Conservation (phyloP, 352 stramenopile species). For the Elongisporangium anandrum region DNA sequence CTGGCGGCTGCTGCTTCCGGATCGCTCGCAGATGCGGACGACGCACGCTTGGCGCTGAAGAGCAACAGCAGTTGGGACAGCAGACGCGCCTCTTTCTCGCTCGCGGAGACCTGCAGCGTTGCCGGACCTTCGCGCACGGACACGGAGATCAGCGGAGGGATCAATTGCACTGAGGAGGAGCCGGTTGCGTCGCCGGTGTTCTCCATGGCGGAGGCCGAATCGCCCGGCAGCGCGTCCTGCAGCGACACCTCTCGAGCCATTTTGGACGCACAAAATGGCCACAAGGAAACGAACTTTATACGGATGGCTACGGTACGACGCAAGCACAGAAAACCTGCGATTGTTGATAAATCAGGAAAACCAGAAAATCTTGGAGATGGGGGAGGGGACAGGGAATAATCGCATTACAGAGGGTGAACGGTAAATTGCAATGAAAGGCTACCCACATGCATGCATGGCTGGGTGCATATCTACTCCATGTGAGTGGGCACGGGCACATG, state of each 20-base stretch:
- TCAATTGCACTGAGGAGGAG: neutral
- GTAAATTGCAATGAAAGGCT: neutral
- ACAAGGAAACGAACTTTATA: neutral
- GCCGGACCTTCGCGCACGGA: neutral
- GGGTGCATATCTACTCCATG: conserved; percentile 7
- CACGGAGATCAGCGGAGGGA: neutral
- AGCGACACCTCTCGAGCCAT: neutral
- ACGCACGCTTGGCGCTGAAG: conserved; percentile 24
- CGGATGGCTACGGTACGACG: neutral
- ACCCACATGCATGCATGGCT: neutral
- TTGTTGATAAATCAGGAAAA: neutral
- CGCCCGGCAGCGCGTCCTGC: neutral
- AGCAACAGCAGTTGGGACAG: conserved; percentile 39
- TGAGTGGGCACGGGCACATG: conserved; percentile 44
- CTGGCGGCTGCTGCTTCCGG: neutral
- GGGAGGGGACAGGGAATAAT: neutral
- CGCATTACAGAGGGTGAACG: conserved; percentile 5
- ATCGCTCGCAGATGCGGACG: neutral
- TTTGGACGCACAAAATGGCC: neutral
- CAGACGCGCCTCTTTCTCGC: conserved; percentile 28
- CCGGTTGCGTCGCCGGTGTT: neutral
- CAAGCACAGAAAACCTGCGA: neutral
- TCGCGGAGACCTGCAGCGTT: neutral
- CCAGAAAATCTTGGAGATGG: neutral
- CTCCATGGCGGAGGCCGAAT: neutral